A percentile compares a stretch with the other conserved stretches of the same genome.
These are phyloP conservation scores for Aspergillus hancockii DNA, from an alignment of 495 filamentous ascomycete genomes.

Conservation along the genomic window DNA sequence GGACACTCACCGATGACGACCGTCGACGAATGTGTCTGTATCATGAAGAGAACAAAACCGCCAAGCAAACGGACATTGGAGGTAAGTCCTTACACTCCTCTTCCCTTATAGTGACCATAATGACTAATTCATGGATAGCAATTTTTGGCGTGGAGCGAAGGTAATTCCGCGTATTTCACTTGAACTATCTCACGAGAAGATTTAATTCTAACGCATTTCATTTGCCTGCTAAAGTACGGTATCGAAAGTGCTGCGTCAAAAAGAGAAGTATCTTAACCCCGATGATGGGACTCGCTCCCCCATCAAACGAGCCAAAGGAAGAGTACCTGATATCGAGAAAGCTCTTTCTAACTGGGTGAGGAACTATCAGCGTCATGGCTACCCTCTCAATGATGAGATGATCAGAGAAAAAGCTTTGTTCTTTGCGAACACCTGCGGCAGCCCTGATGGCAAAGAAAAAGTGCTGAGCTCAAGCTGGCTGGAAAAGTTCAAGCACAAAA, in stretches of 20 bases:
- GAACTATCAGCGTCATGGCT: constrained; percentile 77
- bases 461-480: constrained; percentile 78
- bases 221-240: constrained; percentile 70
- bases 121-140: constrained; percentile 49
- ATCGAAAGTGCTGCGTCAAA: constrained; percentile 94
- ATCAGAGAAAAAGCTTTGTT: constrained; percentile 86
- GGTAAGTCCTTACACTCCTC: constrained; percentile 51
- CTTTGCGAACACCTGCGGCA: constrained; percentile 77
- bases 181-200: neutral
- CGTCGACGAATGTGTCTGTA: constrained; percentile 93
- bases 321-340: constrained; percentile 92
- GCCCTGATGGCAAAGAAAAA: constrained; percentile 74
- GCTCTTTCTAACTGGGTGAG: constrained; percentile 87
- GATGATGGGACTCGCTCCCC: constrained; percentile 88
- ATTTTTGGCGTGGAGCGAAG: constrained; percentile 98
- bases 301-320: constrained; percentile 84
- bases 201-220: constrained; percentile 26
- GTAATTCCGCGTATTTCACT: constrained; percentile 51
- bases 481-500: constrained; percentile 95
- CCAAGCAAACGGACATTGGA: constrained; percentile 99
- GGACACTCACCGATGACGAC: constrained; percentile 91
- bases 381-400: constrained; percentile 74
- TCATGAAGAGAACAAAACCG: constrained; percentile 87
- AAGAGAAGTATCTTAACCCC: constrained; percentile 91
- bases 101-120: constrained; percentile 14